Base-by-base conservation (phyloP, 2,329 filamentous ascomycete species). In the Epichloe glyceriae region DNA sequence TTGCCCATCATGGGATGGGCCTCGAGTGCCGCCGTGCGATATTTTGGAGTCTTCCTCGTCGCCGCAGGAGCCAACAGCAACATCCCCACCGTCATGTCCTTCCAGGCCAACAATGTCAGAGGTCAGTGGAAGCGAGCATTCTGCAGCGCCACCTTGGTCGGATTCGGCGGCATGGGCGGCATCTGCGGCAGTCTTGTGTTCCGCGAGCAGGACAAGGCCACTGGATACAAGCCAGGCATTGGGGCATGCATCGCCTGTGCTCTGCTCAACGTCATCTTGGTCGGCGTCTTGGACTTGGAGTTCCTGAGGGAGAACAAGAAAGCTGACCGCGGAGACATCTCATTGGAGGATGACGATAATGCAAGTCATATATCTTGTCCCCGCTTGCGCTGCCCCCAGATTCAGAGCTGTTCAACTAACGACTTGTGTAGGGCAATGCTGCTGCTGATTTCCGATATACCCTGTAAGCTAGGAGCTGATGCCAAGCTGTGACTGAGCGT, bases 41-140 rank as follows among this genome's bases (percentile, higher is more conserved):
- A 88, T 66, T 81, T 87, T 54, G 86, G 85, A 50, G 76, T 88
- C 52, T 90, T 90, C 69, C 69, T 90, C 46, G 76, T 80, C n/a
- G 84, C 85, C 0, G 84, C 85, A 0, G 87, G 85, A 7, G 81
- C 83, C 55, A 89, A 89, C 65, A 78, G 82, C 56, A 93, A 93
- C 62, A 73, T 91, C 4, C 88, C 88, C 0, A 74, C 80, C 2
- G 73, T 80, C 44, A 80, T 94, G 71, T 78, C 86, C 0, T 93
- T 88, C 69, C 87, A 91, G 69, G 86, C 86, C 41, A 93, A 91
- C 69, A 94, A 94, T 67, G 84, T 94, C 61, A 82, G 86, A 49
- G 88, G 87, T 0, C 87, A 93, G 68, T 94, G 87, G 86, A 94
- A 91, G 70, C 80, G 88, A 46, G 87, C 87, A 1, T 83, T 93